Conservation (phyloP, 2,329 filamentous ascomycete species). For the Zymoseptoria crescenta region DNA sequence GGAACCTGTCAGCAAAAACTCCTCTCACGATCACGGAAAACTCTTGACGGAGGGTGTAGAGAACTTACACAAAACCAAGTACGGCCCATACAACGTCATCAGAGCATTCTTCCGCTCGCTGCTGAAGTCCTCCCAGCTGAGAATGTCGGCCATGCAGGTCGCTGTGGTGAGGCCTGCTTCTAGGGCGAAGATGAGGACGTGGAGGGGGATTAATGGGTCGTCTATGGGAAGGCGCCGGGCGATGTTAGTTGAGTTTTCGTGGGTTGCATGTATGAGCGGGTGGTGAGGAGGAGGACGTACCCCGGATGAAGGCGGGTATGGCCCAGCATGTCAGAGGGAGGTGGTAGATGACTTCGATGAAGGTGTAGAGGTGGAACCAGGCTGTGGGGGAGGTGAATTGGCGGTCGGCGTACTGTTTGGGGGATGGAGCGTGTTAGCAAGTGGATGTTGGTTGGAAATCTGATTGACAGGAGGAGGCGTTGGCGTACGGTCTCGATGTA, state of each 20-base stretch:
- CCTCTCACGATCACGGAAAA: neutral
- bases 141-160: conserved; percentile 55
- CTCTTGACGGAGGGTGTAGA: neutral
- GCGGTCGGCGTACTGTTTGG: conserved; percentile 50
- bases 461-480: neutral
- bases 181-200: conserved; percentile 52
- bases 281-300: conserved; percentile 31
- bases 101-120: conserved; percentile 42
- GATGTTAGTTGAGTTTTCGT: neutral
- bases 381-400: conserved; percentile 53
- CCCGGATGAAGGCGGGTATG: conserved; percentile 45
- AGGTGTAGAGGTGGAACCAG: conserved; percentile 49
- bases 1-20: no score
- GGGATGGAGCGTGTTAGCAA: no score
- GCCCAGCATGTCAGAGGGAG: conserved; percentile 55
- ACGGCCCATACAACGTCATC: conserved; percentile 49
- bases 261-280: neutral
- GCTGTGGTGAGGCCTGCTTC: conserved; percentile 55
- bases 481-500: conserved; percentile 44
- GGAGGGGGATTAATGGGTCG: conserved; percentile 50
- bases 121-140: conserved; percentile 46
- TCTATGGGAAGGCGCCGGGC: conserved; percentile 32
- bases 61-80: conserved; percentile 47
- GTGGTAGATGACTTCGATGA: conserved; percentile 54
- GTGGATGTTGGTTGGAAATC: neutral